These are phyloP conservation scores for Corylus avellana DNA, from an alignment of 306 rosid genomes.

Conservation along the genomic window DNA sequence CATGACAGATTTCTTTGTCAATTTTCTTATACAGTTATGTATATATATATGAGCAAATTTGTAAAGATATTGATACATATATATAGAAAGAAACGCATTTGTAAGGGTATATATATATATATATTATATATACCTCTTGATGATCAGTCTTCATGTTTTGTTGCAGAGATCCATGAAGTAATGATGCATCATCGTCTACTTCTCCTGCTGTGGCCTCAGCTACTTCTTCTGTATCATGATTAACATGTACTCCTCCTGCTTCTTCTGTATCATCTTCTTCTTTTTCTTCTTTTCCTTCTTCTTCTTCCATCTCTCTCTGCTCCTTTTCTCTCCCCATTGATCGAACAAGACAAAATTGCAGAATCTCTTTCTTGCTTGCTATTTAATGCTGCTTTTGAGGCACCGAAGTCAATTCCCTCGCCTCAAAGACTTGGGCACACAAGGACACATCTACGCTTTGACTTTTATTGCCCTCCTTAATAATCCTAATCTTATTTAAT, in stretches of 20 bases:
- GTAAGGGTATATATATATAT: not conserved
- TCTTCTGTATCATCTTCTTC: not conserved
- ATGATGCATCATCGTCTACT: constrained; percentile 62
- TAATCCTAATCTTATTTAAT: constrained; percentile 31
- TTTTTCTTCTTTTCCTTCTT: not conserved
- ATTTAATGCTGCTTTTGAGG: constrained; percentile 67
- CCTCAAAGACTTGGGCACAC: constrained; percentile 64
- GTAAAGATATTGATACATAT: not conserved
- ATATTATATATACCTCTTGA: not conserved
- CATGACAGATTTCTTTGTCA: not conserved
- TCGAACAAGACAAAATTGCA: constrained; percentile 34
- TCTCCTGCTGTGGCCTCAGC: constrained; percentile 46
- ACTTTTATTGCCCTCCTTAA: constrained; percentile 63
- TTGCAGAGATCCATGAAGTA: constrained; percentile 41
- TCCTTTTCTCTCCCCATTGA: constrained; percentile 41
- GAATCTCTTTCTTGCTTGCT: constrained; percentile 35
- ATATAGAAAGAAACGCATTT: not conserved
- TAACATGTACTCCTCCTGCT: not conserved
- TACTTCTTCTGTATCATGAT: constrained; percentile 30
- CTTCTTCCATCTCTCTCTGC: constrained; percentile 19
- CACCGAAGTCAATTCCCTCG: constrained; percentile 89
- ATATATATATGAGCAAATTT: not conserved
- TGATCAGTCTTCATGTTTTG: constrained; percentile 37
- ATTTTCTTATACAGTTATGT: not conserved
- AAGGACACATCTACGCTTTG: constrained; percentile 78